Conservation (phyloP, 257 asterid species). For the Cruciata laevipes region DNA sequence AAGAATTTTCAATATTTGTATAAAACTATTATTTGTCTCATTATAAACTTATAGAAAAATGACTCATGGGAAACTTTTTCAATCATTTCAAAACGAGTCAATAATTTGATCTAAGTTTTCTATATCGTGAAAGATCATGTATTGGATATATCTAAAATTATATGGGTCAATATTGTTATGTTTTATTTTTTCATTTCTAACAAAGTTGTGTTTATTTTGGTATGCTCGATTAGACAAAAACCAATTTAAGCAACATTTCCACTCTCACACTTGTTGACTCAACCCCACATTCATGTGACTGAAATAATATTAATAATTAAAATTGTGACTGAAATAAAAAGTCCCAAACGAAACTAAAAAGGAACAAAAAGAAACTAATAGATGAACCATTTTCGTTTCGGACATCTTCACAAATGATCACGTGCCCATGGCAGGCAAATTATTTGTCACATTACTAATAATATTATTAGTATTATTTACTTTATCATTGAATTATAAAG, state of each 20-base stretch:
- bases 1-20: too few relatives aligned
- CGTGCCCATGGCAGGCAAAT: slow-evolving; percentile 51
- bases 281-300: slow-evolving; percentile 14
- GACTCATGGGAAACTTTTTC: too few relatives aligned
- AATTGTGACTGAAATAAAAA: slow-evolving; percentile 8
- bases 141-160: too few relatives aligned
- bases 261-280: background rate
- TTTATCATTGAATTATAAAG: slow-evolving; percentile 23
- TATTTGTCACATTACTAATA: slow-evolving; percentile 11
- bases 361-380: slow-evolving; percentile 14
- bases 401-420: slow-evolving; percentile 37
- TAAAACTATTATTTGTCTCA: too few relatives aligned
- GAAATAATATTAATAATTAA: too few relatives aligned
- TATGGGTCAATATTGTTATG: too few relatives aligned
- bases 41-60: too few relatives aligned
- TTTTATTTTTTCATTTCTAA: too few relatives aligned
- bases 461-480: background rate
- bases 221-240: too few relatives aligned
- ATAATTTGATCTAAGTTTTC: too few relatives aligned
- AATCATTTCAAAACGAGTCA: too few relatives aligned
- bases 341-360: background rate
- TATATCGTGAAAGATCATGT: too few relatives aligned
- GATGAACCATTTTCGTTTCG: slow-evolving; percentile 5
- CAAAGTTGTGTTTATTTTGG: background rate
- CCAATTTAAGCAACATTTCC: background rate